Percentiles rank a stretch among this genome's conserved stretches.
Conservation (phyloP, 2,329 filamentous ascomycete genomes). For the Zelopaecilomyces penicillatus region DNA sequence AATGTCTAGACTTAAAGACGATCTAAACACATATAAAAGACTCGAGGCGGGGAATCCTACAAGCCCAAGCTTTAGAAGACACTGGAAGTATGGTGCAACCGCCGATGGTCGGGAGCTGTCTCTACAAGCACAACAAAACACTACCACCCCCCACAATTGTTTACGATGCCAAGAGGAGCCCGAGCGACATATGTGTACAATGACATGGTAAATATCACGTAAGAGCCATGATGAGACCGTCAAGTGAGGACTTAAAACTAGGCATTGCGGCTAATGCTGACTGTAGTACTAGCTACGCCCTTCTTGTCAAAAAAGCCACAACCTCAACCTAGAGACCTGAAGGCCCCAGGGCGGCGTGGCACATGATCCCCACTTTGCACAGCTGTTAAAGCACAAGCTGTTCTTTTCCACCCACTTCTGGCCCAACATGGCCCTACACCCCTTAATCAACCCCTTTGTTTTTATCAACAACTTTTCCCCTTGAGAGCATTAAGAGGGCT, state of each 20-base stretch:
- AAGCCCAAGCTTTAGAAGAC: no score
- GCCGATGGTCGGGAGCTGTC: conserved; percentile 4
- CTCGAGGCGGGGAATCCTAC: not conserved
- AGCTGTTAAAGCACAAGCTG: not conserved
- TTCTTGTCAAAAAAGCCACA: not conserved
- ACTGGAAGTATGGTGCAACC: not conserved
- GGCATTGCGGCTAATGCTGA: conserved; percentile 10
- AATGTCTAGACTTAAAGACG: no score
- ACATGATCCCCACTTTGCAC: conserved; percentile 8
- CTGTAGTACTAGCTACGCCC: conserved; percentile 7
- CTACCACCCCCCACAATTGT: not conserved
- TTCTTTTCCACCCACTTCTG: conserved; percentile 1
- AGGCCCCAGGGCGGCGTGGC: no score
- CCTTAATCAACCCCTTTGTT: conserved; percentile 5
- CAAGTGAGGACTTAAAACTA: conserved; percentile 7
- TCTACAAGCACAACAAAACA: not conserved
- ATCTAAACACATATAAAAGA: no score
- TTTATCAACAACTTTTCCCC: conserved; percentile 16
- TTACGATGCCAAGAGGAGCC: not conserved
- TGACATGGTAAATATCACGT: not conserved
- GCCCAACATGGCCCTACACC: conserved; percentile 1
- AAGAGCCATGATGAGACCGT: not conserved
- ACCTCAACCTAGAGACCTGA: no score
- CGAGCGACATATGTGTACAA: conserved; percentile 4
- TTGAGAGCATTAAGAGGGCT: conserved; percentile 22